phyloP scores from a whole-genome alignment of 2,329 filamentous ascomycete species.

The Pseudonectria foliicola region DNA sequence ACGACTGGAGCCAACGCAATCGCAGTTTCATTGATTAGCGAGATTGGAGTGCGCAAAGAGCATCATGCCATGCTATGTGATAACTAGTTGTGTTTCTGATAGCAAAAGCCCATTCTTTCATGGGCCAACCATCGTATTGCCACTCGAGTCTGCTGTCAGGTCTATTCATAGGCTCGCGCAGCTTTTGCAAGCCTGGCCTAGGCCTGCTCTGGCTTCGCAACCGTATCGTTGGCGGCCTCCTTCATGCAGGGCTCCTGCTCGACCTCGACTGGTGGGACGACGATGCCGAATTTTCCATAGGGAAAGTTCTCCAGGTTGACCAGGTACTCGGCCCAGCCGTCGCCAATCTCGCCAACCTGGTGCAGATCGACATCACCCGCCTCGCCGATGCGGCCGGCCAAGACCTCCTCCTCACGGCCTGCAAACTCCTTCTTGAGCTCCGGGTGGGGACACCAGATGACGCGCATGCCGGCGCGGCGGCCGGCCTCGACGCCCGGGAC shows the following conservation, averaged over 20 bases:
- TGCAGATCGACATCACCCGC: constrained; percentile 48
- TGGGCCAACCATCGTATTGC: no score
- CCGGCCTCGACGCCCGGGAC: constrained; percentile 90
- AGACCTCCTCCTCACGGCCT: constrained; percentile 70
- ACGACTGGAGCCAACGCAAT: no score
- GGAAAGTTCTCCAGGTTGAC: constrained; percentile 46
- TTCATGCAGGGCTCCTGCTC: constrained; percentile 38
- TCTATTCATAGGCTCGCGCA: no score
- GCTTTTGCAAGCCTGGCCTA: constrained; percentile 2
- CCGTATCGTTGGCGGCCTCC: constrained; percentile 14
- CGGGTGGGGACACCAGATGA: constrained; percentile 84
- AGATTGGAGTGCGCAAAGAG: no score
- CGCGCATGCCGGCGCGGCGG: constrained; percentile 86
- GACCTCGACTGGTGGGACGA: constrained; percentile 35
- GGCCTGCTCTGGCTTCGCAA: constrained; percentile 10
- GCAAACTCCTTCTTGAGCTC: constrained; percentile 68
- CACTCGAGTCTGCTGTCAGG: no score
- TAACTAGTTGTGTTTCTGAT: no score
- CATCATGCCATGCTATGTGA: no score
- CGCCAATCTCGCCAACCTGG: constrained; percentile 48
- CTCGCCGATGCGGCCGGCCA: constrained; percentile 74
- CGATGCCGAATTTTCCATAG: constrained; percentile 52
- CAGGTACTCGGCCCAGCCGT: constrained; percentile 55
- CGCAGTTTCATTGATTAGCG: no score
- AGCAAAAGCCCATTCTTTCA: no score